Conservation (phyloP, 2,329 filamentous ascomycete species). For the Fusarium denticulatum region DNA sequence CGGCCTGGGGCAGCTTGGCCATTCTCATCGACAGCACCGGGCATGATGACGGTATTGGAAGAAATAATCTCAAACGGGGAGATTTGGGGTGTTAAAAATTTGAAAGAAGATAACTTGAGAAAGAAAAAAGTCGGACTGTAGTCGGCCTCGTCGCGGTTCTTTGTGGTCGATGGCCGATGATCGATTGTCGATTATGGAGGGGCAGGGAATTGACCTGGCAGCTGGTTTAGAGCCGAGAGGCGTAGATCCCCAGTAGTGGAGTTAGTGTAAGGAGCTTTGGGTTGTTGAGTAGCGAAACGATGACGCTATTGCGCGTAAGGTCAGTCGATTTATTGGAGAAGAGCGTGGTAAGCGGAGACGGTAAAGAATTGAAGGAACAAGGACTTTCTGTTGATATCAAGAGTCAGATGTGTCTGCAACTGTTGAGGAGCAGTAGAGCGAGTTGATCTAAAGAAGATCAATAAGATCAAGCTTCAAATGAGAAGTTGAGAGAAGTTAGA, state of each 20-base stretch:
- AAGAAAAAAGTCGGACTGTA: conserved; percentile 3
- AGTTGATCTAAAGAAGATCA: neutral
- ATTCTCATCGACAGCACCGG: conserved; percentile 48
- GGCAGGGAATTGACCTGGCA: conserved; percentile 41
- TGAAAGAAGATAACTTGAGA: neutral
- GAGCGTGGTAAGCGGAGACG: conserved; percentile 22
- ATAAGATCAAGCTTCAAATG: neutral
- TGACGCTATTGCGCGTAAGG: conserved; percentile 44
- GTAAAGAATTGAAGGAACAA: conserved; percentile 22
- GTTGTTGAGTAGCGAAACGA: conserved; percentile 34
- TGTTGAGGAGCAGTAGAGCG: neutral
- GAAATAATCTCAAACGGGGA: neutral
- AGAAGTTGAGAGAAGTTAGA: neutral
- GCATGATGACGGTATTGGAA: conserved; percentile 45
- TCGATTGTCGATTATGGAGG: conserved; percentile 38
- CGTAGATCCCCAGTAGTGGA: conserved; percentile 43
- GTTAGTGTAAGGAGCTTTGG: conserved; percentile 42
- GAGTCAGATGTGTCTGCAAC: neutral
- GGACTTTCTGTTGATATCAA: conserved; percentile 8
- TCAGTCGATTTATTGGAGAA: conserved; percentile 44
- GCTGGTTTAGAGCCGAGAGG: conserved; percentile 33
- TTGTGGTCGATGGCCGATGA: conserved; percentile 32
- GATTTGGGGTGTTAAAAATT: neutral
- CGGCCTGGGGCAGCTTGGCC: conserved; percentile 54
- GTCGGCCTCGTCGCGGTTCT: conserved; percentile 30